Conservation (phyloP, 2,329 filamentous ascomycete genomes). For the Lasiodiplodia gonubiensis region DNA sequence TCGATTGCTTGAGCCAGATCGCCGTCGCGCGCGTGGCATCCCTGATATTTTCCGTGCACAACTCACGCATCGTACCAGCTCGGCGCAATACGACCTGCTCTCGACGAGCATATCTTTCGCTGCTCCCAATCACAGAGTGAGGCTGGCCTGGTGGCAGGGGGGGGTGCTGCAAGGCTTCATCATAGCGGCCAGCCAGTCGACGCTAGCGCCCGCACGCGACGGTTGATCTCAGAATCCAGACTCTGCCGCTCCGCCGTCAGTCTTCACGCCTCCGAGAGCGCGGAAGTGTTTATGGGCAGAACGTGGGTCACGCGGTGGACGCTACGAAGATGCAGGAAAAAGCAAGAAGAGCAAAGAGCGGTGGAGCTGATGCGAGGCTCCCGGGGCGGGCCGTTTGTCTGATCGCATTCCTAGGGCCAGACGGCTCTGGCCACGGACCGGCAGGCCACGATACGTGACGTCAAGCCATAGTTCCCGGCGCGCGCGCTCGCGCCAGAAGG, state of each 20-base stretch:
- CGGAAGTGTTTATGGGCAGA: background rate
- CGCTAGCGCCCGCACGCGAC: constrained; percentile 12
- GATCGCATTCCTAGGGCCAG: constrained; percentile 10
- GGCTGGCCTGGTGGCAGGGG: constrained; percentile 16
- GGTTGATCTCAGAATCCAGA: constrained; percentile 19
- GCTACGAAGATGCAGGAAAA: constrained; percentile 19
- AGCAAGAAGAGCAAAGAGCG: constrained; percentile 23
- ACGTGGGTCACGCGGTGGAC: constrained; percentile 7
- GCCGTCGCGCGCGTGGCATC: constrained; percentile 19
- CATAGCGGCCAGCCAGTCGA: constrained; percentile 10
- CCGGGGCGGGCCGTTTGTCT: constrained; percentile 23
- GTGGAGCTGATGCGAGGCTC: constrained; percentile 22
- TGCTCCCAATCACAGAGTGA: constrained; percentile 17
- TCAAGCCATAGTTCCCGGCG: constrained; percentile 5
- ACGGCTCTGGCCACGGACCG: background rate
- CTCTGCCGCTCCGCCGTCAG: background rate
- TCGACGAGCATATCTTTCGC: background rate
- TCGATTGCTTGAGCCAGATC: constrained; percentile 8
- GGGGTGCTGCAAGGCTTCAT: constrained; percentile 20
- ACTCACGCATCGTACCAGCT: background rate
- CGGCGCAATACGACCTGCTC: constrained; percentile 14
- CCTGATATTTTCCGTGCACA: constrained; percentile 8
- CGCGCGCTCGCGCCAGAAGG: background rate
- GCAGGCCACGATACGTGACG: constrained; percentile 11
- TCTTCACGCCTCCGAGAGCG: background rate